These are phyloP conservation scores for Fusarium robinianum DNA, from an alignment of 2,329 filamentous ascomycete genomes.

Conservation along the genomic window DNA sequence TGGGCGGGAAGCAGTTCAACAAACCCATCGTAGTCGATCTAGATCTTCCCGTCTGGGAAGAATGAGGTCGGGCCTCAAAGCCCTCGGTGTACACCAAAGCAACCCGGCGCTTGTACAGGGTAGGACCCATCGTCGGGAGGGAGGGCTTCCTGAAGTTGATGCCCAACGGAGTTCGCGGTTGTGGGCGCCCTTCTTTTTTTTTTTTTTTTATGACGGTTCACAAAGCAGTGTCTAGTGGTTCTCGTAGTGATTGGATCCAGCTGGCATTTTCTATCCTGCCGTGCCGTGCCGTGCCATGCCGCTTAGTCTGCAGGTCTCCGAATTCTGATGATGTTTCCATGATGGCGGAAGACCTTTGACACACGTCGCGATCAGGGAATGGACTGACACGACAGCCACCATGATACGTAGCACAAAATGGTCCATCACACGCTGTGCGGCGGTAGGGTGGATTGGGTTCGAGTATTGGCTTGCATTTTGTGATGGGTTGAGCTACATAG, in stretches of 20 bases:
- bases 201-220: conserved; percentile 13
- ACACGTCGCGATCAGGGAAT: conserved; percentile 15
- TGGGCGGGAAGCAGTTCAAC: conserved; percentile 66
- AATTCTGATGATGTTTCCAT: background rate
- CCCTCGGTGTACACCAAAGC: conserved; percentile 22
- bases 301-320: conserved; percentile 19
- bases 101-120: conserved; percentile 10
- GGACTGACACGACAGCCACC: conserved; percentile 4
- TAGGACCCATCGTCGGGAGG: conserved; percentile 3
- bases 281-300: conserved; percentile 15
- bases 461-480: no score
- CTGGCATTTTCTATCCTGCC: conserved; percentile 10
- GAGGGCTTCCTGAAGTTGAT: conserved; percentile 23
- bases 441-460: no score
- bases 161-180: conserved; percentile 28
- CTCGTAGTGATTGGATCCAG: conserved; percentile 7
- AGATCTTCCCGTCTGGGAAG: conserved; percentile 62
- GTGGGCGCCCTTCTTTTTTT: conserved; percentile 14
- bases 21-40: conserved; percentile 86
- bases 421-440: no score
- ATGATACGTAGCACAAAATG: no score
- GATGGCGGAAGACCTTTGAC: conserved; percentile 5
- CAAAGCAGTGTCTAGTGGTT: conserved; percentile 7
- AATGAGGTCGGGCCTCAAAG: conserved; percentile 10
- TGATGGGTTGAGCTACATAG: no score